Evolutionary conservation across 345 rosid species (phyloP).

Genomic region (Brassica napus): Da-Ae NC_063435.1:24262001-24262500

Average conservation of each 20-base stretch:
- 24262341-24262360: no score
- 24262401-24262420: no score
- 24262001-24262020: slow-evolving; percentile 15
- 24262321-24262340: no score
- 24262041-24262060: no score
- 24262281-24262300: background rate
- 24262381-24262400: no score
- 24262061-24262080: no score
- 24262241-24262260: slow-evolving; percentile 2
- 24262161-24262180: slow-evolving; percentile 16
- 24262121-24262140: slow-evolving; percentile 18
- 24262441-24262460: no score
- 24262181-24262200: background rate
- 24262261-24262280: slow-evolving; percentile 9
- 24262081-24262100: slow-evolving; percentile 12
- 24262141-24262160: slow-evolving; percentile 21
- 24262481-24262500: no score
- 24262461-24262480: no score
- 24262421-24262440: no score
- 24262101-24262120: slow-evolving; percentile 11
- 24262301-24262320: background rate
- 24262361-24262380: no score
- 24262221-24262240: slow-evolving; percentile 5
- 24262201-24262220: slow-evolving; percentile 10
- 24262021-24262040: no score